Percentiles rank a stretch among this genome's conserved stretches.
These are phyloP conservation scores for Cadophora malorum DNA, from an alignment of 2,329 filamentous ascomycete species.

Conservation along the genomic window DNA sequence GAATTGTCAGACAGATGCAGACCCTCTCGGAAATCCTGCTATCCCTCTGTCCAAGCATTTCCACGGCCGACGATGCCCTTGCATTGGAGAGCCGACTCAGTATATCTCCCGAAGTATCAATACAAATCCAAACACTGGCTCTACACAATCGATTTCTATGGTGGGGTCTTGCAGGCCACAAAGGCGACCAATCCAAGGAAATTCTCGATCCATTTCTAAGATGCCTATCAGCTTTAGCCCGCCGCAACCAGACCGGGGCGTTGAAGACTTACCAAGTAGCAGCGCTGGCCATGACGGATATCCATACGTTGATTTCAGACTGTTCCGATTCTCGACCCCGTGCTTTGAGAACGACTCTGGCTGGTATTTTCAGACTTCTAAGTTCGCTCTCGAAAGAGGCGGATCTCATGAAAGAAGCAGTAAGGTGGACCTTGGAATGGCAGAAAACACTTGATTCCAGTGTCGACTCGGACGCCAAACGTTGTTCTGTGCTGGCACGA, in stretches of 20 bases:
- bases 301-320: constrained; percentile 35
- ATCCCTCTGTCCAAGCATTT: constrained; percentile 70
- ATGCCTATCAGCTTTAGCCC: constrained; percentile 65
- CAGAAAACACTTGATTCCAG: constrained; percentile 34
- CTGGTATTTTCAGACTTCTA: constrained; percentile 55
- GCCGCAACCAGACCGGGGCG: constrained; percentile 50
- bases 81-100: constrained; percentile 61
- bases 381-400: constrained; percentile 56
- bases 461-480: constrained; percentile 41
- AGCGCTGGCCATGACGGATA: constrained; percentile 31
- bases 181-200: constrained; percentile 66
- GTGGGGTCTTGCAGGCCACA: constrained; percentile 68
- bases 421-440: constrained; percentile 60
- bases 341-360: constrained; percentile 29
- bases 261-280: constrained; percentile 37
- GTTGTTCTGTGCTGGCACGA: constrained; percentile 60
- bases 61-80: constrained; percentile 63
- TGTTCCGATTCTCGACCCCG: constrained; percentile 32
- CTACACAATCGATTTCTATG: constrained; percentile 66
- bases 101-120: constrained; percentile 61
- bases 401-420: constrained; percentile 56
- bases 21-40: constrained; percentile 69
- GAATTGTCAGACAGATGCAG: constrained; percentile 70
- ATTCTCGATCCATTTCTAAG: constrained; percentile 68
- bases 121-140: constrained; percentile 69